Conservation (phyloP, 2,329 filamentous ascomycete genomes). For the Sporothrix inflata region DNA sequence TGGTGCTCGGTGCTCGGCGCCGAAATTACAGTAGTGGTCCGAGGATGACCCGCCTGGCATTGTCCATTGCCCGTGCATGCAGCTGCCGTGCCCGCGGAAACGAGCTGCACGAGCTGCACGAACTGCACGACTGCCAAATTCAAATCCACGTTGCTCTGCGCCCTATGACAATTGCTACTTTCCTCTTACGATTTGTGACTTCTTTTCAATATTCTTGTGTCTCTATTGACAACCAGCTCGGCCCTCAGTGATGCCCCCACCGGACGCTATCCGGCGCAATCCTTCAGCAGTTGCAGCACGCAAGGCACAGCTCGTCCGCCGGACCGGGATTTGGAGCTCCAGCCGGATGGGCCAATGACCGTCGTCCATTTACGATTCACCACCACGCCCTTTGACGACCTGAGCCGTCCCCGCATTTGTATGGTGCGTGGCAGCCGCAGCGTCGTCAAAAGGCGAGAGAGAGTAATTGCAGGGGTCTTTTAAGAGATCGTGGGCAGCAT, state of each 20-base stretch:
- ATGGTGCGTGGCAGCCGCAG: background rate
- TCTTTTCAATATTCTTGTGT: too few relatives aligned
- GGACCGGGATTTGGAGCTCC: background rate
- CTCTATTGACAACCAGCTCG: too few relatives aligned
- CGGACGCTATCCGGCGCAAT: background rate
- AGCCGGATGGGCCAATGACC: conserved; percentile 1
- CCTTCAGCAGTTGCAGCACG: background rate
- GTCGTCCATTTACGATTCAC: conserved; percentile 2
- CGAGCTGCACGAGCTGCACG: background rate
- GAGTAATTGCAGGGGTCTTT: background rate
- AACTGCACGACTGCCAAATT: background rate
- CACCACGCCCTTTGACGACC: conserved; percentile 15
- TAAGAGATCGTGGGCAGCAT: background rate
- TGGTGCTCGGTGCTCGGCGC: background rate
- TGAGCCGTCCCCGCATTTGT: conserved; percentile 3
- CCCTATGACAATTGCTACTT: background rate
- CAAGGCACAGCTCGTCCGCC: background rate
- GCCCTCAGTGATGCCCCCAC: too few relatives aligned
- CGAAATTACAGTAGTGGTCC: background rate
- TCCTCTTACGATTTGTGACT: background rate
- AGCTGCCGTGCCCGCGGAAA: background rate
- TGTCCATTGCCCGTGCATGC: background rate
- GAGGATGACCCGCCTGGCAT: background rate
- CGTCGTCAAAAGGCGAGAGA: too few relatives aligned
- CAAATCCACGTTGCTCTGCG: background rate